Evolutionary conservation across 2,329 filamentous ascomycete genomes (phyloP), one percentile per base, ranked within the genome.

Genomic region (Beauveria australis): DNA sequence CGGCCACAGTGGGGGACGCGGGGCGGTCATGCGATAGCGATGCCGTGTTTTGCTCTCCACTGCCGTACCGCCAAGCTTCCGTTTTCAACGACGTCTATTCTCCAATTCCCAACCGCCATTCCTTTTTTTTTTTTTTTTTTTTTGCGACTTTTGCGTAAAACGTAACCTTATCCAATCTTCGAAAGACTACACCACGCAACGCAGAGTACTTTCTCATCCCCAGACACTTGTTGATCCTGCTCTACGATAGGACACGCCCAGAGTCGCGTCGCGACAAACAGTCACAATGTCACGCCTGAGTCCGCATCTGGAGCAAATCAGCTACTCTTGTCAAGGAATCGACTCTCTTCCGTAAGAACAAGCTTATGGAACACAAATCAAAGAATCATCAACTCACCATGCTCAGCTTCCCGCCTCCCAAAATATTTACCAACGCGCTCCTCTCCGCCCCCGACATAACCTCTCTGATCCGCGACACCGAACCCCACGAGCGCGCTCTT

Each of bases 391-490:
- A 22, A 18, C 53, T 64, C 58, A 12, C 10, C 22, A 22, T 43
- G 3, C 24, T 7, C 65, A 95, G 91, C 40, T 97, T 97, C 68
- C 91, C 91, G 46, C 85, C 85, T 2, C 91, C 93, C n/a, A 95
- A 91, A 69, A 92, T 94, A 70, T 99, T 97, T 76, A 94, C 92
- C 66, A 97, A 96, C 73, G 92, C 94, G 40, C 82, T 99, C 44
- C 86, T 97, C 53, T 87, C 88, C 61, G 87, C 87, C 66, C 88
- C 92, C 73, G 94, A 99, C 73, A 97, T 99, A 67, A 97, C 94
- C 4, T 85, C 90, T 14, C 79, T 99, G 53, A 97, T 99, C 69
- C 89, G 94, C 63, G 94, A 99, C 73, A 97, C 93, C 3, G 94
- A 99, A 74, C 78, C 89, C 24, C 93, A 97, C 76, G 94, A 99